These are phyloP conservation scores for Piper betle DNA, from an alignment of 164 flowering plant species.

Conservation along the genomic window DNA sequence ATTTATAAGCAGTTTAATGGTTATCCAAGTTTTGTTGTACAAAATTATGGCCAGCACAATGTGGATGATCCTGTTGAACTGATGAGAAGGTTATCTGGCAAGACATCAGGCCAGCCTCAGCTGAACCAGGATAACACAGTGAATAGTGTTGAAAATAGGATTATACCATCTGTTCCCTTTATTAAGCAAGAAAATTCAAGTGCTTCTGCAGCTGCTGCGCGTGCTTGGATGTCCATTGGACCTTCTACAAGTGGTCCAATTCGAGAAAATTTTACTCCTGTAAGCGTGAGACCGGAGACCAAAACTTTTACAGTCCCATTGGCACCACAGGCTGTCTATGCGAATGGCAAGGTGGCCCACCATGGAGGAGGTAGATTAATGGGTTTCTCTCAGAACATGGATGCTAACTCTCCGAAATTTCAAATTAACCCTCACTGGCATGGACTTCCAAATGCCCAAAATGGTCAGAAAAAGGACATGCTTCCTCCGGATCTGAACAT, in stretches of 20 bases:
- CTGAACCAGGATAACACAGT: slow-evolving; percentile 25
- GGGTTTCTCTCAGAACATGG: slow-evolving; percentile 34
- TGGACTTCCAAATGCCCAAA: slow-evolving; percentile 38
- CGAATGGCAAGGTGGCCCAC: slow-evolving; percentile 21
- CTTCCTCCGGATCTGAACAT: slow-evolving; percentile 89
- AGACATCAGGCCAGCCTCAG: slow-evolving; percentile 23
- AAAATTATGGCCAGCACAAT: slow-evolving; percentile 35
- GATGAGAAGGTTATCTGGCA: slow-evolving; percentile 51
- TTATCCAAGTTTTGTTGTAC: slow-evolving; percentile 17
- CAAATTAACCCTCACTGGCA: slow-evolving; percentile 50
- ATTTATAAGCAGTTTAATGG: slow-evolving; percentile 21
- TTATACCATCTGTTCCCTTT: slow-evolving; percentile 23
- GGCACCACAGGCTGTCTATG: slow-evolving; percentile 21
- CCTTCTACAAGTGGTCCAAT: slow-evolving; percentile 39
- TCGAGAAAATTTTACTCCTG: slow-evolving; percentile 15
- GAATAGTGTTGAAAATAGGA: slow-evolving; percentile 15
- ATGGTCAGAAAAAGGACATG: slow-evolving; percentile 44
- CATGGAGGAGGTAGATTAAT: slow-evolving; percentile 28
- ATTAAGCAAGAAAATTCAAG: slow-evolving; percentile 33
- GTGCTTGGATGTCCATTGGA: slow-evolving; percentile 78
- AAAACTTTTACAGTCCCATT: slow-evolving; percentile 26
- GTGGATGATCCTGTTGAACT: slow-evolving; percentile 59
- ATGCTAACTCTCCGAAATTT: slow-evolving; percentile 44
- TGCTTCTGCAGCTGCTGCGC: slow-evolving; percentile 56
- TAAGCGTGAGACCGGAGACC: slow-evolving; percentile 27